These are phyloP conservation scores for Tephrocybe rancida DNA, from an alignment of 768 basidiomycete species.

Conservation along the genomic window DNA sequence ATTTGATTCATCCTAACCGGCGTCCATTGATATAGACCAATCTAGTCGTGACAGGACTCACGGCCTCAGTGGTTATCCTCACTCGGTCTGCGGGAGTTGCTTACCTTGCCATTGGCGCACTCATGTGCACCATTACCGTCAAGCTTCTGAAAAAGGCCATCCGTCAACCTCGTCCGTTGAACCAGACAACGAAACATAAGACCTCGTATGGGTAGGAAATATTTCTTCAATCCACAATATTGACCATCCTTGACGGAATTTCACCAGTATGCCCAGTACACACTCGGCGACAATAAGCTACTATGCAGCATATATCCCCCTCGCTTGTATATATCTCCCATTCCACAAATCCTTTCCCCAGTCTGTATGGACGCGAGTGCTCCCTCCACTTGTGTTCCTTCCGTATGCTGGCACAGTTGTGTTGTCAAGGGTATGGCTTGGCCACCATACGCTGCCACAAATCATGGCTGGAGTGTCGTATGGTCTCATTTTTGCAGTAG, in stretches of 20 bases:
- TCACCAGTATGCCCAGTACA: constrained; percentile 78
- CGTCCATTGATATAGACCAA: constrained; percentile 48
- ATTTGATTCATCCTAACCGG: not conserved
- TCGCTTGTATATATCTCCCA: constrained; percentile 62
- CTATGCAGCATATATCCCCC: constrained; percentile 59
- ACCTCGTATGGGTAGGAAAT: constrained; percentile 65
- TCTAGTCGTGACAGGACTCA: constrained; percentile 52
- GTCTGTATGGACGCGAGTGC: constrained; percentile 36
- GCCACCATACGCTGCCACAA: constrained; percentile 75
- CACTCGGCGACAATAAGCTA: constrained; percentile 73
- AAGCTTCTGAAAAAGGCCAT: constrained; percentile 64
- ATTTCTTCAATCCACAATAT: not conserved
- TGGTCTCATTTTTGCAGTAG: constrained; percentile 51
- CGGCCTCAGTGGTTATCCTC: constrained; percentile 52
- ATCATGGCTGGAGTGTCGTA: constrained; percentile 60
- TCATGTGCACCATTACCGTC: constrained; percentile 56
- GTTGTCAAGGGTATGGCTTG: constrained; percentile 72
- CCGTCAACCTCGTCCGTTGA: constrained; percentile 63
- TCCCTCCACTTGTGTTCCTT: constrained; percentile 48
- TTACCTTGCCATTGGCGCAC: constrained; percentile 62
- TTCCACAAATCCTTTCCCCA: constrained; percentile 55
- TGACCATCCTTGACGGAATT: not conserved
- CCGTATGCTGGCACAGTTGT: constrained; percentile 60
- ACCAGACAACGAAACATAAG: constrained; percentile 42
- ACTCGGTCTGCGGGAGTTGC: constrained; percentile 63